Conservation (phyloP, 2,329 filamentous ascomycete species). For the Colletotrichum agaves region DNA sequence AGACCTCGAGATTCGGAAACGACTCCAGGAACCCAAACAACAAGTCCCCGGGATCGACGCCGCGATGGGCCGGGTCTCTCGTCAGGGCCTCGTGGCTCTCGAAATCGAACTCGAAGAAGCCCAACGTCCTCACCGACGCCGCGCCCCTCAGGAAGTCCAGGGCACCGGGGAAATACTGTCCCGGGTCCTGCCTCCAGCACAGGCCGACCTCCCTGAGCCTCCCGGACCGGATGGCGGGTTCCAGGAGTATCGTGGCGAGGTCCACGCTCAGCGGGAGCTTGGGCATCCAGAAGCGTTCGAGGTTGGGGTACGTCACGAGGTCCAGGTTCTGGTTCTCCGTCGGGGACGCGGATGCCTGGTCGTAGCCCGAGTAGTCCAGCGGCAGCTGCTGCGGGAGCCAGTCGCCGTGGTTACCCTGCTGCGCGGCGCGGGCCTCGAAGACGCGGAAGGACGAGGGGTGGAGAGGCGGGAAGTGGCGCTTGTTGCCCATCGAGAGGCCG, state of each 20-base stretch:
- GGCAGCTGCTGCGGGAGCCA: slow-evolving; percentile 40
- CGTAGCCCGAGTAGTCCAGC: slow-evolving; percentile 34
- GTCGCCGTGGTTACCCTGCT: slow-evolving; percentile 47
- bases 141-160: slow-evolving; percentile 51
- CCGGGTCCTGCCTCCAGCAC: slow-evolving; percentile 38
- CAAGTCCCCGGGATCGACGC: slow-evolving; percentile 17
- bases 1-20: slow-evolving; percentile 37
- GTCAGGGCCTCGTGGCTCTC: slow-evolving; percentile 36
- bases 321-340: slow-evolving; percentile 4
- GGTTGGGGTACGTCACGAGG: slow-evolving; percentile 33
- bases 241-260: slow-evolving; percentile 38
- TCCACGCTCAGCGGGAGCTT: slow-evolving; percentile 32
- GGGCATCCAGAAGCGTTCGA: slow-evolving; percentile 37
- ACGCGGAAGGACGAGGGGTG: slow-evolving; percentile 40
- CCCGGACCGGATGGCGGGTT: slow-evolving; percentile 41
- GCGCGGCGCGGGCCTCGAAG: slow-evolving; percentile 42
- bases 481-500: slow-evolving; percentile 35
- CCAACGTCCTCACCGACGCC: slow-evolving; percentile 47
- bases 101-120: slow-evolving; percentile 50
- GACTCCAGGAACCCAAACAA: slow-evolving; percentile 37
- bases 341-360: background rate
- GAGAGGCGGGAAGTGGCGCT: slow-evolving; percentile 37
- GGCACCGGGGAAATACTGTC: slow-evolving; percentile 43
- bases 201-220: slow-evolving; percentile 47
- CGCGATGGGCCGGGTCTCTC: slow-evolving; percentile 26